Base-by-base conservation (phyloP, 495 filamentous ascomycete species). In the Ascodesmis nigricans region DNA sequence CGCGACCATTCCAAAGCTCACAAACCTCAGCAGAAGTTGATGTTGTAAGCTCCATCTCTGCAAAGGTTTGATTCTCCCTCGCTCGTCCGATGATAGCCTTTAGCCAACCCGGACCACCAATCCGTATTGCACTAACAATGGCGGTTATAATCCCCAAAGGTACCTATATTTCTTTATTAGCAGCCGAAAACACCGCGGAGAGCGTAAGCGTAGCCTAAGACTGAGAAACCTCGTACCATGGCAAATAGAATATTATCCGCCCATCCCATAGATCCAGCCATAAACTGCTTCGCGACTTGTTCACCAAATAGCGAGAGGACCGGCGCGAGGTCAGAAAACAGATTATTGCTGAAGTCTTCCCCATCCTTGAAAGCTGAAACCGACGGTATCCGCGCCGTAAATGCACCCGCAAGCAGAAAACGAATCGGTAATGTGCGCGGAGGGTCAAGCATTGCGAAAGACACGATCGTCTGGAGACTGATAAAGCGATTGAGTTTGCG, bases 71-170 rank as follows among this genome's bases (percentile, higher is more conserved):
- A 25, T 28, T 42, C 21, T 54, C 51, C 24, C 43, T 34, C 7
- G 46, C 44, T 4, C 54, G 26, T 9, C 63, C 64, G 24, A 67
- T 53, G 11, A 69, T 55, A 10, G 62, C 58, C 21, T 52, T 57
- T 2, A 66, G 57, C 32, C 58, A 63, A 1, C 55, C 44, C 9
- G 50, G 56, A 1, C 64, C 64, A 27, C 59, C 56, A 4, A 35
- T 66, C 58, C 0, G 48, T 18, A 69, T 63, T 5, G 58, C 55
- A 0, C 54, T 57, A 2, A 66, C 60, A 0, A 65, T 55, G 1
- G 56, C 55, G 1, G 65, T 67, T 28, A 68, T 39, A n/a, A 68
- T 60, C 1, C 65, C 65, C 1, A 67, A 49, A 0, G 63, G 63
- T 63, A 2, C 55, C 58, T 13, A 66, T n/a, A n/a, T n/a, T n/a